These are phyloP conservation scores for Cryphonectria nitschkei DNA, from an alignment of 2,329 filamentous ascomycete genomes.

Conservation along the genomic window DNA sequence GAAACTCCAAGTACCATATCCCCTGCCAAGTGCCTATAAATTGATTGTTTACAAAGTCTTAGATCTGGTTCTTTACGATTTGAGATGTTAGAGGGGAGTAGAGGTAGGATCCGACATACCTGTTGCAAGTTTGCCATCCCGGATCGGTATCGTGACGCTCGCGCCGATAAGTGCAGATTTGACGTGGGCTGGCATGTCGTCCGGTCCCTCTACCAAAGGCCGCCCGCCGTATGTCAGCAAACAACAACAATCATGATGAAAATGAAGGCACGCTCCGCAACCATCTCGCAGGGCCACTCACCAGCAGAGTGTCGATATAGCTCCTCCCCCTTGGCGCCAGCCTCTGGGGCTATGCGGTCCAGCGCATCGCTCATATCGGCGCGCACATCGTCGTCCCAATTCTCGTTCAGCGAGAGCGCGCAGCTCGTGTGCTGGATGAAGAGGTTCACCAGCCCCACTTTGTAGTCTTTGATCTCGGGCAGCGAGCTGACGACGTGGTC, in stretches of 20 bases:
- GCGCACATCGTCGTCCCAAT: slow-evolving; percentile 82
- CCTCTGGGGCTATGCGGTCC: slow-evolving; percentile 83
- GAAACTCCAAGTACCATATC: slow-evolving; percentile 87
- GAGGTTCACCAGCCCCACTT: slow-evolving; percentile 82
- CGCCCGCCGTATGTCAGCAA: slow-evolving; percentile 7
- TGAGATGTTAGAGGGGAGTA: not conserved
- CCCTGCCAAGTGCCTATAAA: slow-evolving; percentile 73
- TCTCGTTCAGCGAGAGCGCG: slow-evolving; percentile 91
- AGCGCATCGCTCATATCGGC: slow-evolving; percentile 92
- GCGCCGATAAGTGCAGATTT: slow-evolving; percentile 89
- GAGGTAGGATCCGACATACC: not conserved
- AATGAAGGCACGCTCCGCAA: not conserved
- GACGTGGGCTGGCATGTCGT: slow-evolving; percentile 97
- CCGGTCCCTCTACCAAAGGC: slow-evolving; percentile 70
- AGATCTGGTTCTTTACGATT: slow-evolving; percentile 47
- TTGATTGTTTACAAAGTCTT: not conserved
- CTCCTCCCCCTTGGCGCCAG: slow-evolving; percentile 69
- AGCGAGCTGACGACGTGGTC: slow-evolving; percentile 71
- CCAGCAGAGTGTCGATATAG: slow-evolving; percentile 73
- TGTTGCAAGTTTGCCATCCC: slow-evolving; percentile 74
- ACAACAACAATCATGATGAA: not conserved
- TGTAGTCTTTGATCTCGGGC: slow-evolving; percentile 82
- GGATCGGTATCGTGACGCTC: slow-evolving; percentile 88
- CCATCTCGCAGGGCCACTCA: not conserved
- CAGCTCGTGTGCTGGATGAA: slow-evolving; percentile 97